Base-by-base conservation (phyloP, 306 rosid species). In the Rosa chinensis region DNA sequence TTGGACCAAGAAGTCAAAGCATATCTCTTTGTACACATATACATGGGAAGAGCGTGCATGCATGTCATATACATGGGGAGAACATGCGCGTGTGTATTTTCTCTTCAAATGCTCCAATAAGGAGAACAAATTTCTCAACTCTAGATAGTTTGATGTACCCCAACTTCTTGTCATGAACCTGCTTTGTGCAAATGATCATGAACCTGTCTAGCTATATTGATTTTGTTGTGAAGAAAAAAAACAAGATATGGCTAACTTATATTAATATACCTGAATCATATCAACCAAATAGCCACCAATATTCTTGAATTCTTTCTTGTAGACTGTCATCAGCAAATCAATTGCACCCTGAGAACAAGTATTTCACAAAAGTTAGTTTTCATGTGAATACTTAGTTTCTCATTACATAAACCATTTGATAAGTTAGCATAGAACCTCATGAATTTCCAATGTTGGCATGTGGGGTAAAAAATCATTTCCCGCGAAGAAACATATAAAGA, bases 391-490 rank as follows among this genome's bases (percentile, higher is more conserved):
- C 45, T 23, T 17, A 3, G 2, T 3, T 72, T 47, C 18, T 42
- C 25, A 13, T 35, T 39, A 3, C 12, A 35, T 52, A 4, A 64
- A 53, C 45, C 18, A 73, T 1, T 5, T 44, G 25, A 2, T 10
- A 75, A 44, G 52, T 40, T 43, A 75, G 23, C 37, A 18, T 20
- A 39, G 14, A 40, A 74, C 97, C 89, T 91, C 97, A 0, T 32
- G 77, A 72, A 85, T 74, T 8, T 85, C 80, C 71, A 91, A 55
- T 1, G 92, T 50, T 44, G 97, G 97, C 81, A 85, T 71, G 73
- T 78, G 90, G 2, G 92, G 97, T 8, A 91, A 83, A 78, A 91
- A 89, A 78, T 89, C 92, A 82, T 91, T 91, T 68, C 97, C 97
- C 16, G 73, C 84, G 35, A 88, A 86, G 69, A 86, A 83, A 35